Evolutionary conservation across 1,284 basidiomycete species (phyloP), one percentile per base, ranked within the genome.

Genomic region (Trichosporon inkin): DNA sequence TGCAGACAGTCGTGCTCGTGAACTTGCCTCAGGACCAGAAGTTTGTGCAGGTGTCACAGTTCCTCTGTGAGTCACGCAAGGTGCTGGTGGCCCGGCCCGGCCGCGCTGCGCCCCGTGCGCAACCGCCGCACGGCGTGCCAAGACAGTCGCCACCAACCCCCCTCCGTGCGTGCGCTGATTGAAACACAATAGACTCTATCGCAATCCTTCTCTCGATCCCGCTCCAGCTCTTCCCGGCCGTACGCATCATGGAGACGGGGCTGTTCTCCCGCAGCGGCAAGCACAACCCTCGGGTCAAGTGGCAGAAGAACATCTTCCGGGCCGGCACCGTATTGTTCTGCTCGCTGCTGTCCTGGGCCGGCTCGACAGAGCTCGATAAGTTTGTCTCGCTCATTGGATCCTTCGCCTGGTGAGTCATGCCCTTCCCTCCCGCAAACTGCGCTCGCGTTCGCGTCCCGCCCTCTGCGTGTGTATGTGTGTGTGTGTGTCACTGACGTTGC

Each of bases 211-310:
- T 98, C 40, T 96, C 92, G 14, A 89, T 91, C 14, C 95, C 95
- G 0, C 84, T 99, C 4, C 93, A 96, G 75, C 87, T 99, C 59
- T 98, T 99, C 88, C 95, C 95, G 0, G 96, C 94, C 1, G 87
- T 97, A 52, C 86, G 93, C 49, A 98, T 99, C 74, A 86, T 99
- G 80, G 96, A 99, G 82, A 95, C 95, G 69, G 94, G 91, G 1
- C 73, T 99, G n/a, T 98, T 99, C 76, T 84, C 85, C 55, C 69
- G 76, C 58, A 86, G 85, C 55, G 96, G 93, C 69, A 96, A 97
- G 64, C 68, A 77, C 62, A 79, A 80, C 60, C 65, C 75, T 3
- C 67, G 69, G 22, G 82, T 84, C 65, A 84, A 84, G 69, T 82
- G 95, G 92, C 82, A 87, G 70, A 99, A 99, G 86, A 99, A 99